Conservation (phyloP, 768 basidiomycete genomes). For the Megacollybia marginata region DNA sequence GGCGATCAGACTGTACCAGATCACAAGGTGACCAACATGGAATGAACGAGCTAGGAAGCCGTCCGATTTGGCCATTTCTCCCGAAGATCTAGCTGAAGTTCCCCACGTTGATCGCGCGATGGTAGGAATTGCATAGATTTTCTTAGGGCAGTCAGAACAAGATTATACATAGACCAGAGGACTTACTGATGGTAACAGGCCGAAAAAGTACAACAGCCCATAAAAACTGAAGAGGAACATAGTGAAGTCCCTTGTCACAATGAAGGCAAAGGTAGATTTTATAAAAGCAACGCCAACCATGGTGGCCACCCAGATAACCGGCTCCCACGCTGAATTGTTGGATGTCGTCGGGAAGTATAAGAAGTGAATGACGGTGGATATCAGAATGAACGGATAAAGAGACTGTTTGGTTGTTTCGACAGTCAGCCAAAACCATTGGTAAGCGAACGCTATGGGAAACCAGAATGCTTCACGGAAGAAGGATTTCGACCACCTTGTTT, state of each 20-base stretch:
- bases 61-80: not conserved
- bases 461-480: slow-evolving; percentile 16
- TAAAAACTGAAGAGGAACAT: slow-evolving; percentile 12
- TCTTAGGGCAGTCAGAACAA: not conserved
- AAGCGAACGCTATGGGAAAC: slow-evolving; percentile 12
- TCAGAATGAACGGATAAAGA: slow-evolving; percentile 13
- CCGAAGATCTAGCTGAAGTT: slow-evolving; percentile 1
- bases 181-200: slow-evolving; percentile 3
- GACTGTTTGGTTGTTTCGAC: slow-evolving; percentile 14
- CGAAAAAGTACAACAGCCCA: slow-evolving; percentile 6
- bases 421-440: slow-evolving; percentile 12
- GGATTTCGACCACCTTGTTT: slow-evolving; percentile 15
- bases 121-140: slow-evolving; percentile 1
- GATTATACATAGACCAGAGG: too few species aligned
- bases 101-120: slow-evolving; percentile 4
- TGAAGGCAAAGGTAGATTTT: slow-evolving; percentile 13
- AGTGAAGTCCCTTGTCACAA: slow-evolving; percentile 7
- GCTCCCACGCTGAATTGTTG: slow-evolving; percentile 2
- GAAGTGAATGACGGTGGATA: slow-evolving; percentile 12
- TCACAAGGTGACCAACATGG: slow-evolving; percentile 7
- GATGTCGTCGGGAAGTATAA: slow-evolving; percentile 6
- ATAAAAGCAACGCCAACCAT: slow-evolving; percentile 13
- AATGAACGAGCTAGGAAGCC: slow-evolving; percentile 1
- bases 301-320: slow-evolving; percentile 12
- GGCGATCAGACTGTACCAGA: slow-evolving; percentile 11